Conservation (phyloP, 768 basidiomycete genomes). For the Psilocybe tampanensis region DNA sequence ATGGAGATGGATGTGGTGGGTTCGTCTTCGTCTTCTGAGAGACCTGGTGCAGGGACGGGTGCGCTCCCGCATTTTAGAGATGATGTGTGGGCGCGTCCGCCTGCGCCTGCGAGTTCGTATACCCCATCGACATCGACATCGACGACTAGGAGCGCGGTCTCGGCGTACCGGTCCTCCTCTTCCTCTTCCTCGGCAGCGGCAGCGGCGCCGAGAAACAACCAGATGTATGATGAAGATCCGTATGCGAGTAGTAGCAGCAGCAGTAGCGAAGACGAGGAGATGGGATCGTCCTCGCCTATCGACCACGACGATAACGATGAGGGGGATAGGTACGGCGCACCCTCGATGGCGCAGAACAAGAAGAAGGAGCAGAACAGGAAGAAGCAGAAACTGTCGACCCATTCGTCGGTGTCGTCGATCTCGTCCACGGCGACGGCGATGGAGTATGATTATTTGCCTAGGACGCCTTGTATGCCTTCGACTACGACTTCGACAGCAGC, state of each 20-base stretch:
- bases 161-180: not conserved
- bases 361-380: too few relatives aligned
- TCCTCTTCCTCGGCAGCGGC: not conserved
- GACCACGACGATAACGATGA: too few relatives aligned
- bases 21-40: too few relatives aligned
- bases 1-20: not conserved
- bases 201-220: too few relatives aligned
- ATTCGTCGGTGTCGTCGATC: conserved; percentile 6
- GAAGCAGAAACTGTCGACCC: not conserved
- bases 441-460: not conserved
- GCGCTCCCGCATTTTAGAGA: conserved; percentile 51
- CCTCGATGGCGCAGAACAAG: too few relatives aligned
- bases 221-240: not conserved
- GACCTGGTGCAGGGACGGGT: not conserved
- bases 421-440: conserved; percentile 4
- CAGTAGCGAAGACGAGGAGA: conserved; percentile 1
- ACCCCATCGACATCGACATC: not conserved
- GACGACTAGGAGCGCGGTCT: not conserved
- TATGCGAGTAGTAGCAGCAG: conserved; percentile 4
- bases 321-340: too few relatives aligned
- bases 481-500: not conserved
- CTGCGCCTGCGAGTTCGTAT: conserved; percentile 23
- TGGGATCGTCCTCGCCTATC: too few relatives aligned
- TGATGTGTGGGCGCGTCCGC: conserved; percentile 44
- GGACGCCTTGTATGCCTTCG: conserved; percentile 5